These are phyloP conservation scores for Populus hybrid DNA, from an alignment of 441 rosid species.

Conservation along the genomic window DNA sequence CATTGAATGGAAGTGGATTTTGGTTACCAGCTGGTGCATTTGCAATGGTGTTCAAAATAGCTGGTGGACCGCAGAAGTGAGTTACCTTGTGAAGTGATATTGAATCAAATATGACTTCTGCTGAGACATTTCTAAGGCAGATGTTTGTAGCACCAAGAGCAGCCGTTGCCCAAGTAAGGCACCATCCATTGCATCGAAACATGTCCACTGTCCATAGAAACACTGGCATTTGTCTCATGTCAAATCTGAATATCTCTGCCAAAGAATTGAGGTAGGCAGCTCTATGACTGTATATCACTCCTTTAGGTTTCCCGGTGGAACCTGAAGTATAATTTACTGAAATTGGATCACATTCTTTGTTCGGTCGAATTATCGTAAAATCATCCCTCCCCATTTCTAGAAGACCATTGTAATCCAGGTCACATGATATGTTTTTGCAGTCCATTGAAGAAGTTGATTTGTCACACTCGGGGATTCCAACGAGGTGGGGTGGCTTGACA, in stretches of 20 bases:
- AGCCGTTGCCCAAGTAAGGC: constrained; percentile 55
- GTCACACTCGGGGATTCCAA: constrained; percentile 27
- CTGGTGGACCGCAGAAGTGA: constrained; percentile 48
- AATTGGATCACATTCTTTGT: constrained; percentile 47
- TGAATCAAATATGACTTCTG: constrained; percentile 32
- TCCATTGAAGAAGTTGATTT: background rate
- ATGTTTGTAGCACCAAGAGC: constrained; percentile 49
- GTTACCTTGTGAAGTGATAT: constrained; percentile 36
- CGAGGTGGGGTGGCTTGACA: constrained; percentile 25
- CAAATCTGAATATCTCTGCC: constrained; percentile 35
- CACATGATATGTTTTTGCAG: background rate
- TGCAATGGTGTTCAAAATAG: constrained; percentile 39
- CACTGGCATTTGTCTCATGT: constrained; percentile 30
- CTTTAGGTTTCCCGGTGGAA: constrained; percentile 62
- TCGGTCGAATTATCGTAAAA: constrained; percentile 30
- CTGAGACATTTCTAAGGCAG: constrained; percentile 38
- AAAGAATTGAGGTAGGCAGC: constrained; percentile 51
- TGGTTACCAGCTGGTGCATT: constrained; percentile 5
- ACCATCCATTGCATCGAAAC: constrained; percentile 74
- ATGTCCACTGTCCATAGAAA: constrained; percentile 65
- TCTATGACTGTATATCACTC: constrained; percentile 53
- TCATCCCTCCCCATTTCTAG: constrained; percentile 25
- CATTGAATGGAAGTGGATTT: constrained; percentile 16
- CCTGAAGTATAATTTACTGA: constrained; percentile 58
- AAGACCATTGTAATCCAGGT: constrained; percentile 29